Evolutionary conservation across 331 rosid genomes (phyloP).

Genomic region (Quercus tomentella): DNA sequence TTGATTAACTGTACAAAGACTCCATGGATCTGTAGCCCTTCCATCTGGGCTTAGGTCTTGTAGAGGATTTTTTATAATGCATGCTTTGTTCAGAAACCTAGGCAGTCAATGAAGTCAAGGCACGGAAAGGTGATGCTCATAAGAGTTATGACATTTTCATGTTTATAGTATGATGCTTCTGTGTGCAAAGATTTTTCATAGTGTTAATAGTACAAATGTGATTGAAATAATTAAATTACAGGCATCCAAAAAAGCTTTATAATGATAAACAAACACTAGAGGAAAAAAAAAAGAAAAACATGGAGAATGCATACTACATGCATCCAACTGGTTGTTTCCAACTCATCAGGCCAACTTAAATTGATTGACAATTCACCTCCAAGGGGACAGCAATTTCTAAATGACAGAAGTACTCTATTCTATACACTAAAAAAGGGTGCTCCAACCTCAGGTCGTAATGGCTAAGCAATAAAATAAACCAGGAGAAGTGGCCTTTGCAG

Average conservation of each 20-base stretch:
- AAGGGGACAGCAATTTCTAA: neutral
- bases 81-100: slow-evolving; percentile 42
- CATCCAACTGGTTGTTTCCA: too few relatives aligned
- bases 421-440: neutral
- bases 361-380: too few relatives aligned
- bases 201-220: neutral
- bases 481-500: neutral
- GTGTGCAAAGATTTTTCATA: neutral
- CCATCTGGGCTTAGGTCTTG: slow-evolving; percentile 28
- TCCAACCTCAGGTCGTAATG: neutral
- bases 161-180: neutral
- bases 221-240: neutral
- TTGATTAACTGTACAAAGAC: slow-evolving; percentile 40
- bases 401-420: neutral
- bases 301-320: too few relatives aligned
- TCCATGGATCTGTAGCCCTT: slow-evolving; percentile 39
- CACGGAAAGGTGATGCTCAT: neutral
- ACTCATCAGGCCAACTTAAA: too few relatives aligned
- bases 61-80: slow-evolving; percentile 14
- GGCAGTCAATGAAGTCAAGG: neutral
- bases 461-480: neutral
- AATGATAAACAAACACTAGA: too few relatives aligned
- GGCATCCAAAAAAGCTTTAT: neutral
- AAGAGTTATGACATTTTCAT: neutral
- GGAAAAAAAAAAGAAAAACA: too few relatives aligned